Base-by-base conservation (phyloP, 1,284 basidiomycete species). In the Cryptococcus wingfieldii region DNA sequence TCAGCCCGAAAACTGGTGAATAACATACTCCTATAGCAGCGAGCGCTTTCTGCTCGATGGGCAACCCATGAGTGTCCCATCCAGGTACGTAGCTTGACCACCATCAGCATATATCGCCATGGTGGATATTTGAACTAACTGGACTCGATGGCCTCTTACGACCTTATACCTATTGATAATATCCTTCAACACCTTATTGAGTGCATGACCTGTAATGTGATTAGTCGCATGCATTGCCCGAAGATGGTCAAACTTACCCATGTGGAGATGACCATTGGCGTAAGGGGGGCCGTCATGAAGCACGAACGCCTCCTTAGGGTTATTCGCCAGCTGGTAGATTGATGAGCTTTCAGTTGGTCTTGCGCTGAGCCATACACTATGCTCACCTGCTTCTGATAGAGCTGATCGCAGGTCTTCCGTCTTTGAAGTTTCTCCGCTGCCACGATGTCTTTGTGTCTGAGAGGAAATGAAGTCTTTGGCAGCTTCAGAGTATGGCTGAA, bases 21-120 rank as follows among this genome's bases (percentile, higher is more conserved):
- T 57, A 69, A 87, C 89, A 55, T 70, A 87, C 89, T 55, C 83
- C 82, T n/a, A 90, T 80, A 47, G 85, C 83, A 60, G 87, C 80
- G 34, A 97, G 78, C 0, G 92, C 89, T 71, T 95, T 96, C 66
- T 91, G 89, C 74, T 96, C 93, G 61, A 99, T 97, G 0, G 96
- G 96, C 16, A 98, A 83, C 2, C 96, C 96, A 69, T 98, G 96
- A 69, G 95, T 98, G 71, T 99, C 96, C 92, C 93, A 99, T 5
- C 96, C 96, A 28, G 96, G 95, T 39, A 89, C 77, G 76, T 93
- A 98, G 68, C 92, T 96, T 0, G 45, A 37, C 31, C 25, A 8
- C 34, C 25, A 50, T 23, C 10, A 23, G 5, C 18, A 18, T 13
- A 55, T 19, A 37, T 19, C 2, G 23, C 43, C 47, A 58, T 12